Conservation (phyloP, 2,329 filamentous ascomycete species). For the Fusarium coffeatum region DNA sequence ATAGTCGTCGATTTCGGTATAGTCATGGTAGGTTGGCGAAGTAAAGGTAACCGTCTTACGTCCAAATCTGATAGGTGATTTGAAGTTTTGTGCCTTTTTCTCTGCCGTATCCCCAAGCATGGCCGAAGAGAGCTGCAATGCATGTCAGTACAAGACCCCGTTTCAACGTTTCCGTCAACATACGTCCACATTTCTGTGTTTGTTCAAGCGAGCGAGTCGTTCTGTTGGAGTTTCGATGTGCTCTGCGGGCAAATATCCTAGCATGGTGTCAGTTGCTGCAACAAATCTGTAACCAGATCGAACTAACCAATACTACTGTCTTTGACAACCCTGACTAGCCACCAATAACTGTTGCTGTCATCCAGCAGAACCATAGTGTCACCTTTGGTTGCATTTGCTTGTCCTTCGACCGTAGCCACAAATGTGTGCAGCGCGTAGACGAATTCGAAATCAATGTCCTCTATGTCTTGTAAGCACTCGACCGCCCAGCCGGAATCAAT, state of each 20-base stretch:
- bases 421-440: constrained; percentile 99
- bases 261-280: constrained; percentile 38
- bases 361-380: constrained; percentile 99
- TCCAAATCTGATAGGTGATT: constrained; percentile 80
- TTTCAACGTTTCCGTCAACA: constrained; percentile 48
- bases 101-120: constrained; percentile 75
- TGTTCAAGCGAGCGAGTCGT: constrained; percentile 91
- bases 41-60: constrained; percentile 89
- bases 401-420: constrained; percentile 95
- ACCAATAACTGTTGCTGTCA: constrained; percentile 99
- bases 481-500: constrained; percentile 79
- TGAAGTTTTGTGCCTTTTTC: constrained; percentile 84
- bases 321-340: constrained; percentile 96
- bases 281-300: background rate
- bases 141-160: constrained; percentile 17
- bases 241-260: constrained; percentile 95
- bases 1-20: constrained; percentile 88
- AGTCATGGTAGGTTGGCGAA: constrained; percentile 86
- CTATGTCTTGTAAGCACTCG: constrained; percentile 90
- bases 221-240: constrained; percentile 99
- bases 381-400: constrained; percentile 97
- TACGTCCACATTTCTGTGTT: constrained; percentile 98
- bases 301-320: constrained; percentile 87
- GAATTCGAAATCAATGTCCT: constrained; percentile 99
- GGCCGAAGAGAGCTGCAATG: constrained; percentile 65